phyloP scores from a whole-genome alignment of 1,139 yeast species.

The Scheffersomyces titani region DNA sequence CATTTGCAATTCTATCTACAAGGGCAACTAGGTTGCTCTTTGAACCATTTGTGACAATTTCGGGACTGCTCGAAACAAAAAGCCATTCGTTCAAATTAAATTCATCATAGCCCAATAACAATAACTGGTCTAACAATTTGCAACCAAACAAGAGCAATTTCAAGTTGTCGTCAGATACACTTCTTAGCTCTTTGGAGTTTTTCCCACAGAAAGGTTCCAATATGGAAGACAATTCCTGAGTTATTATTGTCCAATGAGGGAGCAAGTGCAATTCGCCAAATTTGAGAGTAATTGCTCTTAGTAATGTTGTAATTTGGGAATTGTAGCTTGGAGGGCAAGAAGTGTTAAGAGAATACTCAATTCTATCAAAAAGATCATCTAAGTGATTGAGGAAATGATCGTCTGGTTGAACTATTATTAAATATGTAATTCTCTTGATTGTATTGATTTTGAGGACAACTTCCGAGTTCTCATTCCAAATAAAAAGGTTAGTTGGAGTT shows the following conservation, averaged over 20 bases:
- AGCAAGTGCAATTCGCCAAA: slow-evolving; percentile 65
- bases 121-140: slow-evolving; percentile 73
- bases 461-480: slow-evolving; percentile 75
- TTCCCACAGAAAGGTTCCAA: slow-evolving; percentile 44
- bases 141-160: slow-evolving; percentile 57
- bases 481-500: slow-evolving; percentile 61
- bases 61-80: slow-evolving; percentile 72
- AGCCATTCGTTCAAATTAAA: slow-evolving; percentile 85
- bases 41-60: slow-evolving; percentile 49
- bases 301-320: slow-evolving; percentile 52
- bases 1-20: slow-evolving; percentile 49
- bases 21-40: slow-evolving; percentile 39
- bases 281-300: slow-evolving; percentile 64
- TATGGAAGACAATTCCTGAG: slow-evolving; percentile 58
- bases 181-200: slow-evolving; percentile 30
- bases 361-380: slow-evolving; percentile 51
- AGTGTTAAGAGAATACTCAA: slow-evolving; percentile 43
- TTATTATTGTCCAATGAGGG: slow-evolving; percentile 71
- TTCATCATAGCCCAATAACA: slow-evolving; percentile 72
- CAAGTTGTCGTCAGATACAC: slow-evolving; percentile 39
- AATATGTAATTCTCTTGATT: slow-evolving; percentile 60
- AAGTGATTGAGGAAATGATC: slow-evolving; percentile 54
- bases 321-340: slow-evolving; percentile 37
- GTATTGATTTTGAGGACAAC: slow-evolving; percentile 49
- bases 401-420: slow-evolving; percentile 60